Evolutionary conservation across 805 yeast genomes (phyloP).

Genomic region (Myxozyma sirexii): DNA sequence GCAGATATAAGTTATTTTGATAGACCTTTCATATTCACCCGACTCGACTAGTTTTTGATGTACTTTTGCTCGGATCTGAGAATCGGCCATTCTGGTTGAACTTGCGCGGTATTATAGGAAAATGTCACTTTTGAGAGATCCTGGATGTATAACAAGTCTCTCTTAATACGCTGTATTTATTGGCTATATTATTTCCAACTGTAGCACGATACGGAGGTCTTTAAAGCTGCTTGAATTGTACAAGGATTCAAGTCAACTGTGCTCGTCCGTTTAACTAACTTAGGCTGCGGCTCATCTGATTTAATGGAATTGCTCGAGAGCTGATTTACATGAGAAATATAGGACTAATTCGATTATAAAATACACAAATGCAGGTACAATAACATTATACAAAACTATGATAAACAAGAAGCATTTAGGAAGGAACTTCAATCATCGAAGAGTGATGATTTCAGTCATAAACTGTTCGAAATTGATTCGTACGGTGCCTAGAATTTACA

Average conservation of each 20-base stretch:
- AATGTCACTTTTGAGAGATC: too few relatives aligned
- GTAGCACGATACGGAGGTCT: too few relatives aligned
- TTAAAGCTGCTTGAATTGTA: too few relatives aligned
- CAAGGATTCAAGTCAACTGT: too few relatives aligned
- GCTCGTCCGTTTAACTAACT: too few relatives aligned
- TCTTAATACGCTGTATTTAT: too few relatives aligned
- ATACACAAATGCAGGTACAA: neutral
- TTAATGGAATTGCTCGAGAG: too few relatives aligned
- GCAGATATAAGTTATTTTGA: neutral
- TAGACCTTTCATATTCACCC: conserved; percentile 74
- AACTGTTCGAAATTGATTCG: conserved; percentile 44
- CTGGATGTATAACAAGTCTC: too few relatives aligned
- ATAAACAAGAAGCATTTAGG: neutral
- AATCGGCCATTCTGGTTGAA: conserved; percentile 27
- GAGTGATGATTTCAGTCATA: conserved; percentile 41
- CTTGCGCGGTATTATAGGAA: too few relatives aligned
- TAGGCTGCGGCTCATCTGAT: too few relatives aligned
- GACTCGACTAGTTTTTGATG: conserved; percentile 70
- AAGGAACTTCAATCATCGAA: conserved; percentile 29
- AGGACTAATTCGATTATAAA: neutral
- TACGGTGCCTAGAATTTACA: conserved; percentile 36
- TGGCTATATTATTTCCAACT: too few relatives aligned
- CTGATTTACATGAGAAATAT: too few relatives aligned
- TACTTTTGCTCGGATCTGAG: conserved; percentile 51
- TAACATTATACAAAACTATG: neutral